Evolutionary conservation across 352 stramenopile species (phyloP), one percentile per base, ranked within the genome.

Genomic region (Pythium grandisporangium): DNA sequence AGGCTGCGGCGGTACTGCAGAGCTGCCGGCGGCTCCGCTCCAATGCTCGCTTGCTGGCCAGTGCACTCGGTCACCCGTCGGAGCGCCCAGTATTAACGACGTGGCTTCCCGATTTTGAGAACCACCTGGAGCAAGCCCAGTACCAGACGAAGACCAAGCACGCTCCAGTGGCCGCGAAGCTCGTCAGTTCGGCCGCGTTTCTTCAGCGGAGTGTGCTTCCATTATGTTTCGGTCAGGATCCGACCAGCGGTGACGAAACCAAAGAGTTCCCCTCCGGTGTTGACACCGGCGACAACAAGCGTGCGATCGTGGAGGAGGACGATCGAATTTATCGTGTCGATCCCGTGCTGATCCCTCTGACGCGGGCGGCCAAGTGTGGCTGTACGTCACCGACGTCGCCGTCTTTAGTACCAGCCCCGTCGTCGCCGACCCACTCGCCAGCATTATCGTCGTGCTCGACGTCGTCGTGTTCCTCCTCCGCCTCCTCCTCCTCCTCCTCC

Each of bases 151-250:
- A n/a, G n/a, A n/a, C n/a, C n/a, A n/a, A n/a, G n/a, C n/a, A n/a
- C n/a, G n/a, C n/a, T n/a, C n/a, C n/a, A n/a, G n/a, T n/a, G n/a
- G n/a, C n/a, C n/a, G n/a, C n/a, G n/a, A n/a, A n/a, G n/a, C n/a
- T n/a, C 22, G 4, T 63, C 13, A 27, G 39, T 23, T 37, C 47
- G 21, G 45, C 45, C 3, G 34, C 39, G 22, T 60, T 64, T 22
- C 37, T 64, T 27, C 36, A 60, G 23, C 42, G 45, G 24, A 45
- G 50, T 14, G 20, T 59, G 4, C 26, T 42, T 33, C 53, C 37
- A 26, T 64, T 50, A 51, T 57, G 55, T 45, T 56, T 64, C 17
- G 27, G 38, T 10, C 53, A 48, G 23, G 40, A 51, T 3, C 32
- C 45, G 5, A 38, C 44, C 2, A 37, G 44, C 8, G 21, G 29